phyloP scores from a whole-genome alignment of 2,329 filamentous ascomycete species.

The Cladosporium sphaerospermum region DNA sequence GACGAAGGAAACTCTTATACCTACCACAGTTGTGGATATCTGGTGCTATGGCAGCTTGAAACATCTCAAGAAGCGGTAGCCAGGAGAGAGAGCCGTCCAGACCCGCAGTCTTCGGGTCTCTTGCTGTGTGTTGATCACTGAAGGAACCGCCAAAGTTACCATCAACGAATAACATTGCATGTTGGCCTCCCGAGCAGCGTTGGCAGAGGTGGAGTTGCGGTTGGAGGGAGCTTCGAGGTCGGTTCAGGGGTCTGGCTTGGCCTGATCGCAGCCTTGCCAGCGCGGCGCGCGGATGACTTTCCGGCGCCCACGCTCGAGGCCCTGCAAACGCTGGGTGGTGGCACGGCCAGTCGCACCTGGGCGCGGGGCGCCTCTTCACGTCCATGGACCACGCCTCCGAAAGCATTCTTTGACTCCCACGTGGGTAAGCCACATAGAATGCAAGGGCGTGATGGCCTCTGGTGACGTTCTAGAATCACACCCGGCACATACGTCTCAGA shows the following conservation, averaged over 20 bases:
- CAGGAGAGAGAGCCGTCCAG: background rate
- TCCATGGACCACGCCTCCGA: too few species aligned
- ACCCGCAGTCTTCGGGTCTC: constrained; percentile 3
- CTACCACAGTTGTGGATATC: background rate
- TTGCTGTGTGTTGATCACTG: background rate
- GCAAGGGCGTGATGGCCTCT: too few species aligned
- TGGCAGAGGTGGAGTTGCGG: constrained; percentile 2
- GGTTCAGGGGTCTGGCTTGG: constrained; percentile 6
- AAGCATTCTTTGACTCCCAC: too few species aligned
- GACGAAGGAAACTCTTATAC: constrained; percentile 1
- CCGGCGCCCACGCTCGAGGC: background rate
- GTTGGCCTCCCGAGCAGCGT: background rate
- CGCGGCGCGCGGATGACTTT: background rate
- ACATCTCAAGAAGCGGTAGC: background rate
- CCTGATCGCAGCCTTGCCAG: background rate
- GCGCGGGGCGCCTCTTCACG: too few species aligned
- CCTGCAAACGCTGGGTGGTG: background rate
- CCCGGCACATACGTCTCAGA: too few species aligned
- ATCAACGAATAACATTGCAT: background rate
- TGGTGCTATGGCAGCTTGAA: background rate
- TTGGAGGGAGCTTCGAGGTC: background rate
- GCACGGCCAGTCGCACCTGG: background rate
- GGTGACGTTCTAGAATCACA: too few species aligned
- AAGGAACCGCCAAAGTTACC: background rate
- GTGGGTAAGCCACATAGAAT: too few species aligned